Evolutionary conservation across 75 land plant genomes (phyloP), one percentile per base, ranked within the genome.

Genomic region (Selaginella tamariscina): DNA sequence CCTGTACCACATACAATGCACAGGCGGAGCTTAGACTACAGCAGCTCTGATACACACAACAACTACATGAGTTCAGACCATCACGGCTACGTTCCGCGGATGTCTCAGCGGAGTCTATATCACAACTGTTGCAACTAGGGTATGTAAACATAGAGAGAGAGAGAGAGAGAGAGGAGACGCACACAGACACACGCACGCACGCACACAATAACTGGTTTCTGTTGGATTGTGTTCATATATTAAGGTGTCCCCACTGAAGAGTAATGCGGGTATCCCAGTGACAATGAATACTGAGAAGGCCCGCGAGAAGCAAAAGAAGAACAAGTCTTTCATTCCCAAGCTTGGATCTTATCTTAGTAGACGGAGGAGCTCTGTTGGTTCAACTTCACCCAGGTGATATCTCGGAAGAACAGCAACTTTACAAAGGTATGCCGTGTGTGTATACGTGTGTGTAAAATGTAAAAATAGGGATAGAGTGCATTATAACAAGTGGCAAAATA

Each of bases 161-260:
- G n/a, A n/a, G n/a, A n/a, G n/a, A n/a, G n/a, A n/a, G n/a, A n/a
- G n/a, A n/a, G n/a, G n/a, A n/a, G n/a, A n/a, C n/a, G n/a, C n/a
- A n/a, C n/a, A n/a, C n/a, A n/a, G n/a, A n/a, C n/a, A n/a, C n/a
- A n/a, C n/a, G n/a, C n/a, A n/a, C n/a, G n/a, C n/a, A n/a, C n/a
- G n/a, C n/a, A n/a, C n/a, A n/a, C n/a, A n/a, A n/a, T n/a, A n/a
- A n/a, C n/a, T n/a, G n/a, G n/a, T n/a, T n/a, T n/a, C n/a, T n/a
- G n/a, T n/a, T n/a, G n/a, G n/a, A n/a, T n/a, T n/a, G n/a, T n/a
- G n/a, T n/a, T n/a, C n/a, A n/a, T n/a, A n/a, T n/a, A n/a, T n/a
- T n/a, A n/a, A n/a, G n/a, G 62, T 59, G 5, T 59, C 62, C 18
- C 62, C 62, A n/a, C 23, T 59, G 18, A 59, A 59, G 62, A 59